Percentiles rank a stretch among this genome's conserved stretches.
These are phyloP conservation scores for Lasiosphaeria miniovina DNA, from an alignment of 495 filamentous ascomycete species.

Conservation along the genomic window DNA sequence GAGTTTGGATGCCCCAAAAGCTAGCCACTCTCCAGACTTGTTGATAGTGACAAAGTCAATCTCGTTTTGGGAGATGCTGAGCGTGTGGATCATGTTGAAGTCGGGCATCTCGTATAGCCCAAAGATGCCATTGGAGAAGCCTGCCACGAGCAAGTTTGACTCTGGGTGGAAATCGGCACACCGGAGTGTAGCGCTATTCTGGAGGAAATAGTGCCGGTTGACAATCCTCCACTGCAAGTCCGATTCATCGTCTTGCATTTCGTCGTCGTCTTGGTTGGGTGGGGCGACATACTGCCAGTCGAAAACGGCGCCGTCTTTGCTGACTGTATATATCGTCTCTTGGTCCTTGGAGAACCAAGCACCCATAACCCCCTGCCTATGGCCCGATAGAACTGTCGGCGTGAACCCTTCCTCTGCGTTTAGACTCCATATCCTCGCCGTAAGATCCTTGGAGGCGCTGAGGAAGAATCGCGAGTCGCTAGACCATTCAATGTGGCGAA, in stretches of 20 bases:
- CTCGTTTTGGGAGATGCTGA: constrained; percentile 90
- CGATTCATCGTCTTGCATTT: constrained; percentile 57
- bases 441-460: constrained; percentile 86
- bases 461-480: constrained; percentile 92
- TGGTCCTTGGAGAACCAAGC: constrained; percentile 94
- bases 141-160: constrained; percentile 85
- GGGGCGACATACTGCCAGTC: constrained; percentile 64
- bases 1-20: constrained; percentile 93
- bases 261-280: constrained; percentile 56
- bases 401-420: constrained; percentile 82
- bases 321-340: constrained; percentile 61
- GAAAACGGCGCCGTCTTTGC: constrained; percentile 55
- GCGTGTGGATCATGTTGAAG: constrained; percentile 88
- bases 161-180: constrained; percentile 82
- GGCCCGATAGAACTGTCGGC: constrained; percentile 84
- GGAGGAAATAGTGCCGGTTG: constrained; percentile 86
- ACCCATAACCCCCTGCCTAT: constrained; percentile 78
- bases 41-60: constrained; percentile 93
- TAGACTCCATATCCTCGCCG: constrained; percentile 90
- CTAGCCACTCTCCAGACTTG: constrained; percentile 92
- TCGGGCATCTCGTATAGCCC: constrained; percentile 94
- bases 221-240: constrained; percentile 77
- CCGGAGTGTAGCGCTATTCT: constrained; percentile 80
- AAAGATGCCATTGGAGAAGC: constrained; percentile 93
- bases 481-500: constrained; percentile 88